Evolutionary conservation across 306 rosid species (phyloP).

Genomic region (Prosopis cineraria): DNA sequence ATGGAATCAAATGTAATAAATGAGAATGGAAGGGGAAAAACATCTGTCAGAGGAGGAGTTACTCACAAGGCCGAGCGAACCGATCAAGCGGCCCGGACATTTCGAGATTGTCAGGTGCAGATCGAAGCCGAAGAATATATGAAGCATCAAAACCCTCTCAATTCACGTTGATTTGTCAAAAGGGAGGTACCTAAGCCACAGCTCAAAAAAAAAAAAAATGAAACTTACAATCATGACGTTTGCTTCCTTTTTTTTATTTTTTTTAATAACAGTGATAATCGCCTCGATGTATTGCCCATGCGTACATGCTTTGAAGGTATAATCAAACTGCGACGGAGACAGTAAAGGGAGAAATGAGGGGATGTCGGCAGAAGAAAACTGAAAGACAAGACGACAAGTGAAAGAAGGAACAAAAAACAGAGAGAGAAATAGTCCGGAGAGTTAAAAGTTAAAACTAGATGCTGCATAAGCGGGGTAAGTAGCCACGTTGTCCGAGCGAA

Average conservation of each 20-base stretch:
- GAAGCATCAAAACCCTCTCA: constrained; percentile 32
- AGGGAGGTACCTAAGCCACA: background rate
- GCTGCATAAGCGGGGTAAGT: background rate
- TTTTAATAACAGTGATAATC: background rate
- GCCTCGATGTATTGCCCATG: background rate
- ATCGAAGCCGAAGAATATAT: background rate
- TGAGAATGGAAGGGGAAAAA: background rate
- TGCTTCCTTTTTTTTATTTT: background rate
- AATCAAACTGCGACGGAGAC: background rate
- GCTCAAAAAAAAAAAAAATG: background rate
- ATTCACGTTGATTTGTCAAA: background rate
- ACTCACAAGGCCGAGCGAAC: constrained; percentile 89
- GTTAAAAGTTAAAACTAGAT: background rate
- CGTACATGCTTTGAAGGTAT: background rate
- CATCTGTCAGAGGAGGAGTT: background rate
- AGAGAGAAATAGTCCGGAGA: background rate
- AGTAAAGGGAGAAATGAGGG: background rate
- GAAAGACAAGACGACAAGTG: constrained; percentile 12
- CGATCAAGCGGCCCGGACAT: constrained; percentile 92
- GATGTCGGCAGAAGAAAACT: constrained; percentile 42
- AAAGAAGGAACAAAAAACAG: background rate
- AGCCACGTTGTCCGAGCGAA: constrained; percentile 41
- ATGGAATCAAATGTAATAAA: background rate
- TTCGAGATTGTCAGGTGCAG: constrained; percentile 20
- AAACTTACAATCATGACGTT: background rate